These are phyloP conservation scores for Primulina tabacum DNA, from an alignment of 257 asterid genomes.

Conservation along the genomic window DNA sequence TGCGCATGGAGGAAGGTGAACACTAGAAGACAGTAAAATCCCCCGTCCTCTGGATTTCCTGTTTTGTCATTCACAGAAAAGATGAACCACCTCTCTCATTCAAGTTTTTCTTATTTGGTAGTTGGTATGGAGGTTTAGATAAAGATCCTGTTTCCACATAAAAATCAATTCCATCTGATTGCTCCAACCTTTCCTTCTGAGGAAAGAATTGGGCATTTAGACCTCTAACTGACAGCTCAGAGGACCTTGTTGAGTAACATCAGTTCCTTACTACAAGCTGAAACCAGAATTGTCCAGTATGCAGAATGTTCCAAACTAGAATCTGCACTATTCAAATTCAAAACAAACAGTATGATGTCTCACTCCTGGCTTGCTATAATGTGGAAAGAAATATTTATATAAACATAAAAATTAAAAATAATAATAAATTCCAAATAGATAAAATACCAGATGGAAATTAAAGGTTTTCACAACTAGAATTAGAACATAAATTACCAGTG, in stretches of 20 bases:
- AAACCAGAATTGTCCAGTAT: not conserved
- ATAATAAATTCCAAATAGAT: too few species aligned
- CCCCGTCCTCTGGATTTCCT: not conserved
- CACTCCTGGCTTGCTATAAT: too few species aligned
- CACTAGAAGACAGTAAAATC: too few species aligned
- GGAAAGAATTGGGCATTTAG: not conserved
- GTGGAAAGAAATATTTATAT: too few species aligned
- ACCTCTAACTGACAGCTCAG: not conserved
- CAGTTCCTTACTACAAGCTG: not conserved
- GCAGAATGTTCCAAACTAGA: not conserved
- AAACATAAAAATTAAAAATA: too few species aligned
- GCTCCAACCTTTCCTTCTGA: not conserved
- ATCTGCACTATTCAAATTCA: not conserved
- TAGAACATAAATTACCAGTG: too few species aligned
- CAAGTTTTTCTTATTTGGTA: not conserved
- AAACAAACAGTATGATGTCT: too few species aligned
- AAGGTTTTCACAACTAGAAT: too few species aligned
- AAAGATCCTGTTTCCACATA: not conserved
- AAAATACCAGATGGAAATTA: too few species aligned
- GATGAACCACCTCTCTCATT: not conserved
- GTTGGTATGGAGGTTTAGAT: not conserved
- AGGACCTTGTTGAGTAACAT: too few species aligned
- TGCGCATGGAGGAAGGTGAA: not conserved
- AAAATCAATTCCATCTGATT: not conserved
- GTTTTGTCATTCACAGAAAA: not conserved